Percentiles rank a stretch among this genome's conserved stretches.
Conservation (phyloP, 2,329 filamentous ascomycete species). For the Allantophomopsis cytisporea region DNA sequence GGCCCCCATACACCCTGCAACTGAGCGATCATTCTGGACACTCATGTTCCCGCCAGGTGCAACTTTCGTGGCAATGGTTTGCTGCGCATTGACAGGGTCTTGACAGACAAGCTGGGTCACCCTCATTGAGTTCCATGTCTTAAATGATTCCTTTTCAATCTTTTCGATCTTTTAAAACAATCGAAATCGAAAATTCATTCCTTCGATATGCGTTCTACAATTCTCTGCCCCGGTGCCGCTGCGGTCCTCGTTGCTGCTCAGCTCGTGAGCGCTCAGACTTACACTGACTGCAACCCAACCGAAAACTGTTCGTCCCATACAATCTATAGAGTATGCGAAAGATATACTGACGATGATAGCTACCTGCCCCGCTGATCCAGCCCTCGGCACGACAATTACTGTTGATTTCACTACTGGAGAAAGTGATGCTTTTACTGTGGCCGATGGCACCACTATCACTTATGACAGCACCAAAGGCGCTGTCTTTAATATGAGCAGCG, state of each 20-base stretch:
- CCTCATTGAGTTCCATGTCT: too few relatives aligned
- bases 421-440: conserved; percentile 39
- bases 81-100: too few relatives aligned
- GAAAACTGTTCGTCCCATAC: conserved; percentile 21
- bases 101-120: too few relatives aligned
- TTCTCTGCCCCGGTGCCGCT: conserved; percentile 6
- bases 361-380: conserved; percentile 28
- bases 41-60: too few relatives aligned
- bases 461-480: conserved; percentile 27
- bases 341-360: too few relatives aligned
- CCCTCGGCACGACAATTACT: conserved; percentile 22
- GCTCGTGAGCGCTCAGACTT: conserved; percentile 25
- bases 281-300: conserved; percentile 27
- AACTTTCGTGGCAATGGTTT: too few relatives aligned
- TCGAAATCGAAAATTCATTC: too few relatives aligned
- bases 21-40: too few relatives aligned
- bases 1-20: too few relatives aligned
- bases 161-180: too few relatives aligned
- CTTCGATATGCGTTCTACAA: conserved; percentile 2
- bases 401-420: conserved; percentile 28
- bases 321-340: too few relatives aligned
- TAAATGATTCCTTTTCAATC: too few relatives aligned
- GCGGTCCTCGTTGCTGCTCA: conserved; percentile 15
- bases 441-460: conserved; percentile 28
- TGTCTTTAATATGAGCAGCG: conserved; percentile 32